Evolutionary conservation across 2,329 filamentous ascomycete genomes (phyloP), one percentile per base, ranked within the genome.

Genomic region (Scolecobasidium constrictum): DNA sequence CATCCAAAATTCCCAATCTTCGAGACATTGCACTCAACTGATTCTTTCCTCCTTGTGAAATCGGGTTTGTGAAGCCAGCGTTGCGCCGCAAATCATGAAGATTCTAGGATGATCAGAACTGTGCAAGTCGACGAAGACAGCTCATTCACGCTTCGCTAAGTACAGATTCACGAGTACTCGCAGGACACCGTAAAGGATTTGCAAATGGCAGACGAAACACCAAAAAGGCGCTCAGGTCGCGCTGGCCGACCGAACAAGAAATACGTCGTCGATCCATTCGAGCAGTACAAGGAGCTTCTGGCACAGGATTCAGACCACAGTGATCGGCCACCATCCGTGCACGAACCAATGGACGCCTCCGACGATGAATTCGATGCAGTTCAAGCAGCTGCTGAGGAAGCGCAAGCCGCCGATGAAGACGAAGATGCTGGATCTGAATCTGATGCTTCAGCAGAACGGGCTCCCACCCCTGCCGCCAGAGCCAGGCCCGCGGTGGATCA

Each of bases 241-340:
- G 37, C 21, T 9, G 19, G 21, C 11, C 21, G 21, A n/a, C 4
- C n/a, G 21, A 36, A 17, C 18, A 44, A 38, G 19, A 44, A 44
- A 33, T 44, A 44, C 18, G 19, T 35, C 3, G 23, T 33, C 5
- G 42, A 44, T 39, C 19, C 42, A 6, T 44, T 44, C 12, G 35
- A 28, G 7, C 13, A 22, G 18, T 35, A 41, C 22, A 39, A 44
- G 31, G 42, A 44, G n/a, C 35, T 39, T 13, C 21, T 44, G 5
- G 20, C 31, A 17, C 31, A 20, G 9, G 23, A 34, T 9, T 38
- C 35, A 7, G 42, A 44, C 20, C 9, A 31, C 26, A 31, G 26
- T 31, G 9, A n/a, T 31, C 9, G 9, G 9, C 26, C 26, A 31
- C n/a, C 26, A 31, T 38, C 35, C 15, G 35, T 22, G 3, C 31